Evolutionary conservation across 495 filamentous ascomycete genomes (phyloP), one percentile per base, ranked within the genome.

Genomic region (Lichenothelia convexa): DNA sequence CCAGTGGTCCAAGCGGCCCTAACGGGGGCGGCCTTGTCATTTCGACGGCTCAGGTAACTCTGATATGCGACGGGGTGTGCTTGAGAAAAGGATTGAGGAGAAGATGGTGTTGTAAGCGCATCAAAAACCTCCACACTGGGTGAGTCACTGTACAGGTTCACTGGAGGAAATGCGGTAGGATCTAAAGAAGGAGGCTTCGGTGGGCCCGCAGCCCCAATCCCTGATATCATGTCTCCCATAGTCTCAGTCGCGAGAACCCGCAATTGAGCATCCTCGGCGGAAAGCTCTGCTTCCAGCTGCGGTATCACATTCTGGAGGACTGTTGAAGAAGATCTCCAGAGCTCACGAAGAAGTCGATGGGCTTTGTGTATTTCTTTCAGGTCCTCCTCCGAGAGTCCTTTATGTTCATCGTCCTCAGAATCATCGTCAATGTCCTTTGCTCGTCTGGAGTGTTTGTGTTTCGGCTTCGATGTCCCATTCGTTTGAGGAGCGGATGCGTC

Each of bases 291-390:
- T 48, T 99, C 91, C 34, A 99, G 63, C 47, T 93, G 85, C 4
- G 85, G 87, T 19, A 99, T 76, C 15, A 95, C 86, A 45, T 93
- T 92, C 39, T 82, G 78, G 8, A 99, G 64, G 15, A 93, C 85
- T 20, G 75, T 65, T 11, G 89, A 85, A 21, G 78, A 82, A 27
- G 85, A 85, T 45, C 83, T 76, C 89, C 89, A 99, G 5, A 99
- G 67, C 53, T 99, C 89, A 30, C 86, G 72, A 18, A 94, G 70
- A 34, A 99, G 64, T 19, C 69, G 66, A 55, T 99, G 89, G 6
- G 87, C 87, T 50, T 94, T 94, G 41, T 67, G 67, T 26, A 93
- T 62, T 49, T 95, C 87, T 40, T 73, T 78, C 30, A 94, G 58
- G 52, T 94, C 89, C 30, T 84, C 71, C 32, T 85, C 80, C 1